Evolutionary conservation across 2,329 filamentous ascomycete species (phyloP), one percentile per base, ranked within the genome.

Genomic region (Lachnellula willkommii): DNA sequence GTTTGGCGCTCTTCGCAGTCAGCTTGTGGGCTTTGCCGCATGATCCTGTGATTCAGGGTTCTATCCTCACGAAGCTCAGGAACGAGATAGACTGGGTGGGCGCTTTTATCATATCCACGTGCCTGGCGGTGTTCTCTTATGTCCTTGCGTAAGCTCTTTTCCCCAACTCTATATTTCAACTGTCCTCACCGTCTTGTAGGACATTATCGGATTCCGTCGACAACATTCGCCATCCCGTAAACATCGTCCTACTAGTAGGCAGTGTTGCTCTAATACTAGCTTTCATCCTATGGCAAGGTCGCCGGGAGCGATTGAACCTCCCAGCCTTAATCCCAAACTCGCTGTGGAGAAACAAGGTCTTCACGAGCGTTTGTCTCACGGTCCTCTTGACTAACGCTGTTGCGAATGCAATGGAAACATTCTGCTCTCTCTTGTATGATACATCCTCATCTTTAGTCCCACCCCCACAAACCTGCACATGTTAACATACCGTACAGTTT

Each of bases 301-400:
- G 72, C 3, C 79, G 78, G 49, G 76, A 78, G 48, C 70, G 68
- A 11, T 63, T 67, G 0, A 71, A 72, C 9, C 72, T 71, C 2
- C 77, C 81, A 12, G 81, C 81, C 0, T 66, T 87, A 7, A 84
- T 87, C 22, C 83, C 83, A 0, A 85, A 86, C 65, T 77, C 75
- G 0, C 69, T 87, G 0, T 87, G 83, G 83, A 74, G 70, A n/a
- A 84, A 82, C 46, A 66, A 68, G 0, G 68, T 77, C 2, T 87
- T 86, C 62, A 77, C 79, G 0, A 74, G 71, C 26, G 77, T 82
- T 20, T 86, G 83, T 62, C 61, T 77, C 3, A 78, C 73, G 4
- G 72, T 81, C 1, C 65, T 77, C 4, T 58, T 81, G 4, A 72
- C 77, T 0, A 76, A 70, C 55, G 77, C 73, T 0, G 75, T 77